These are phyloP conservation scores for Amesomyces nigricolor DNA, from an alignment of 2,329 filamentous ascomycete genomes.

Conservation along the genomic window DNA sequence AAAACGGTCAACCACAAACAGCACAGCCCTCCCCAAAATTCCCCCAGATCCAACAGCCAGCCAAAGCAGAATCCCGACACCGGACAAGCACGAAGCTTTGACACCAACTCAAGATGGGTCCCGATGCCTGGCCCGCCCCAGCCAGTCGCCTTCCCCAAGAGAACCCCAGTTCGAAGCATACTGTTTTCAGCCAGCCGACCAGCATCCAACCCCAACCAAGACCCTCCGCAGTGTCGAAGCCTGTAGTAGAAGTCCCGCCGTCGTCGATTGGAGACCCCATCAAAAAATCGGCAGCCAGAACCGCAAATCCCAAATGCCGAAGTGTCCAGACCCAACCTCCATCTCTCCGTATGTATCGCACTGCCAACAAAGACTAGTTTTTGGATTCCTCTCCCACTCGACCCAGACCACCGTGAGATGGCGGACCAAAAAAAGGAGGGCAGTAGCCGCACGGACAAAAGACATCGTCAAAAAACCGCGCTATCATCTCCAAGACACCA, in stretches of 20 bases:
- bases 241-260: slow-evolving; percentile 19
- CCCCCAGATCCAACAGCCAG: slow-evolving; percentile 6
- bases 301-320: slow-evolving; percentile 13
- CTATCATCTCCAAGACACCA: slow-evolving; percentile 45
- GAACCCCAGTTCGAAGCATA: slow-evolving; percentile 22
- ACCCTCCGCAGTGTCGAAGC: slow-evolving; percentile 9
- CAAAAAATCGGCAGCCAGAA: slow-evolving; percentile 26
- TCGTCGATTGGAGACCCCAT: slow-evolving; percentile 24
- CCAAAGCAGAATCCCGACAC: slow-evolving; percentile 28
- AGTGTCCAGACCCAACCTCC: slow-evolving; percentile 26
- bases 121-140: slow-evolving; percentile 39
- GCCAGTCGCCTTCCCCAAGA: slow-evolving; percentile 18
- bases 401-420: slow-evolving; percentile 25
- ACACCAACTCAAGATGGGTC: slow-evolving; percentile 91
- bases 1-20: slow-evolving; percentile 24
- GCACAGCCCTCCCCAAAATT: slow-evolving; percentile 22
- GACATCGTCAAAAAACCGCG: slow-evolving; percentile 89
- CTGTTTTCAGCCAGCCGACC: slow-evolving; percentile 14
- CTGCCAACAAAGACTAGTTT: slow-evolving; percentile 88
- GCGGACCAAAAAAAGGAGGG: slow-evolving; percentile 50
- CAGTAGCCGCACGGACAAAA: slow-evolving; percentile 75
- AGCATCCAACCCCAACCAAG: slow-evolving; percentile 11
- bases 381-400: slow-evolving; percentile 70
- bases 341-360: slow-evolving; percentile 74
- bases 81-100: slow-evolving; percentile 91